These are phyloP conservation scores for Periconia macrospinosa DNA, from an alignment of 2,329 filamentous ascomycete genomes.

Conservation along the genomic window DNA sequence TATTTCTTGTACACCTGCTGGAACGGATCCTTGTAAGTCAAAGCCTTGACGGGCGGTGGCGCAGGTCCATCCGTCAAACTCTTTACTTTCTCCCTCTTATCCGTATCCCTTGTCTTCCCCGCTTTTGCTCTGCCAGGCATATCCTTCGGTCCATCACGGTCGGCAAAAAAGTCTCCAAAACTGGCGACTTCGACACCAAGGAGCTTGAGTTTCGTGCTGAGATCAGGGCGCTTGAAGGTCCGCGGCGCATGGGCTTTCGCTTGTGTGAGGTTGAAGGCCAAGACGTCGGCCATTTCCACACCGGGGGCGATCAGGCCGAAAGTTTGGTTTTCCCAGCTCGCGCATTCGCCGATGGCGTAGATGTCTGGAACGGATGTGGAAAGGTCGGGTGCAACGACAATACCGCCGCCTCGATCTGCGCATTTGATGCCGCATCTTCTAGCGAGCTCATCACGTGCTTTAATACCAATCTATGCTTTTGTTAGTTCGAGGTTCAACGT, in stretches of 20 bases:
- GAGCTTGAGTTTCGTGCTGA: conserved; percentile 90
- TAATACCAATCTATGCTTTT: conserved; percentile 68
- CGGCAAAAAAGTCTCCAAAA: conserved; percentile 92
- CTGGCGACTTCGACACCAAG: conserved; percentile 89
- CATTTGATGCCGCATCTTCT: conserved; percentile 70
- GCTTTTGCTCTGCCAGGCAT: conserved; percentile 63
- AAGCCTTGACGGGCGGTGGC: conserved; percentile 70
- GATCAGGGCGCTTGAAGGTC: conserved; percentile 77
- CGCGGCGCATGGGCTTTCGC: conserved; percentile 71
- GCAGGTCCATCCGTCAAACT: conserved; percentile 58
- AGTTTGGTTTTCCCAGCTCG: conserved; percentile 83
- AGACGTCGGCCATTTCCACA: conserved; percentile 88
- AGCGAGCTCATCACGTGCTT: conserved; percentile 77
- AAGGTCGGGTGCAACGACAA: conserved; percentile 68
- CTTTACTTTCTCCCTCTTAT: conserved; percentile 51
- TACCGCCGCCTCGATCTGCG: conserved; percentile 73
- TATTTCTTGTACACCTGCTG: conserved; percentile 91
- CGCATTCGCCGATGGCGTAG: conserved; percentile 89
- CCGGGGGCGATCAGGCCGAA: conserved; percentile 89
- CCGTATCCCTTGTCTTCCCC: conserved; percentile 46
- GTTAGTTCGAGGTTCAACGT: not conserved
- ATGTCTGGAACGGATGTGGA: conserved; percentile 72
- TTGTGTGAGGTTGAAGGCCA: conserved; percentile 88
- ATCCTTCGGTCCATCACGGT: conserved; percentile 76
- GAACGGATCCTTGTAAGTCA: conserved; percentile 90